A percentile compares a stretch with the other conserved stretches of the same genome.
phyloP scores from a whole-genome alignment of 148 eudicot species.

The Limonium bicolor region DNA sequence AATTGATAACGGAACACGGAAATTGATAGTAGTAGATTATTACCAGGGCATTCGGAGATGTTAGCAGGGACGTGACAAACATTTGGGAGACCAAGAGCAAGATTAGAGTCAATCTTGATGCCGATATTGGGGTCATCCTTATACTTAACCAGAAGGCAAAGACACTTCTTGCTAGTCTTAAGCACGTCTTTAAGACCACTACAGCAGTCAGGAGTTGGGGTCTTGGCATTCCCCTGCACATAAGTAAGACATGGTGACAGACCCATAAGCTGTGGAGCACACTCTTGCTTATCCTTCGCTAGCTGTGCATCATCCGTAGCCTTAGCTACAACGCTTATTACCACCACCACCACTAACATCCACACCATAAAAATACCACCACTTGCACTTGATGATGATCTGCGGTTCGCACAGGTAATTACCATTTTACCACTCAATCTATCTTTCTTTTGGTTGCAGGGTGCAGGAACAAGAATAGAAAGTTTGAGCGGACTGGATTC shows the following conservation, averaged over 20 bases:
- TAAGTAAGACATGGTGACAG: conserved; percentile 47
- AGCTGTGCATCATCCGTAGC: conserved; percentile 1
- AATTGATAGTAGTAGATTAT: neutral
- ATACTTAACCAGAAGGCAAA: conserved; percentile 64
- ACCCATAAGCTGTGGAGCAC: conserved; percentile 31
- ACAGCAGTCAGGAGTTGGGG: conserved; percentile 57
- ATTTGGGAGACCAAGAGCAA: conserved; percentile 53
- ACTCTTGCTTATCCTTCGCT: conserved; percentile 36
- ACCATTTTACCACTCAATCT: too few species aligned
- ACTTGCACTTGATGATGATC: too few species aligned
- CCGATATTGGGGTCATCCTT: conserved; percentile 62
- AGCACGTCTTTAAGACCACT: conserved; percentile 37
- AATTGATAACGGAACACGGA: neutral
- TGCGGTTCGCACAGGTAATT: too few species aligned
- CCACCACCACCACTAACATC: too few species aligned
- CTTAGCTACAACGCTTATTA: too few species aligned
- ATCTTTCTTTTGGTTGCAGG: too few species aligned
- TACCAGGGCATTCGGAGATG: conserved; percentile 48
- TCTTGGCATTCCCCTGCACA: conserved; percentile 31
- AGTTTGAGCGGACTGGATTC: too few species aligned
- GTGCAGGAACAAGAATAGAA: too few species aligned
- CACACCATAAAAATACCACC: too few species aligned
- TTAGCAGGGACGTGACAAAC: conserved; percentile 29
- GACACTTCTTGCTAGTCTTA: conserved; percentile 37
- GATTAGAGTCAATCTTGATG: conserved; percentile 54